These are phyloP conservation scores for Arthroderma uncinatum DNA, from an alignment of 2,329 filamentous ascomycete species.

Conservation along the genomic window DNA sequence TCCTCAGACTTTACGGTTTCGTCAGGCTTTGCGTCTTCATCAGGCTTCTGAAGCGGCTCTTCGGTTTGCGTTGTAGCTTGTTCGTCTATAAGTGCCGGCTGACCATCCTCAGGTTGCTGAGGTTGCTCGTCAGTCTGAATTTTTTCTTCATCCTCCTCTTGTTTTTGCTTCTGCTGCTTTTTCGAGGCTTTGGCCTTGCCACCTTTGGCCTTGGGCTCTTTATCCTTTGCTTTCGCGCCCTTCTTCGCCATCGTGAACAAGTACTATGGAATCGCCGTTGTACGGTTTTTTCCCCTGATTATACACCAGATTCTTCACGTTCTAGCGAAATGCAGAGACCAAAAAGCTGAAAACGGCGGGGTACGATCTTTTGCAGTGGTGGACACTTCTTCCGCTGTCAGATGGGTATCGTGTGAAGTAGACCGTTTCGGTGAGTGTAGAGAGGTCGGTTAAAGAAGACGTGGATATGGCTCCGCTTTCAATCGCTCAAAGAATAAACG, in stretches of 20 bases:
- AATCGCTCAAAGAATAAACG: not conserved
- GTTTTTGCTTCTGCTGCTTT: constrained; percentile 9
- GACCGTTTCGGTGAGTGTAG: not conserved
- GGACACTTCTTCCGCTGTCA: not conserved
- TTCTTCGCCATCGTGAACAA: constrained; percentile 11
- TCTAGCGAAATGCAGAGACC: not conserved
- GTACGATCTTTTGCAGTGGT: not conserved
- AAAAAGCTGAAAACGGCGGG: not conserved
- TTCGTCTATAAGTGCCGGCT: constrained; percentile 2
- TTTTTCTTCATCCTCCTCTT: constrained; percentile 6
- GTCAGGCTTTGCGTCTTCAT: not conserved
- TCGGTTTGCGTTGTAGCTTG: constrained; percentile 6
- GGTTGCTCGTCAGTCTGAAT: not conserved
- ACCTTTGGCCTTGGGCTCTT: constrained; percentile 12
- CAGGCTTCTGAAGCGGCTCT: too few relatives aligned
- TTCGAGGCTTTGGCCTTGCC: constrained; percentile 12
- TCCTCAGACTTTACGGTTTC: not conserved
- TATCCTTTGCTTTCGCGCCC: constrained; percentile 9
- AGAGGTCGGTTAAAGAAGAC: not conserved
- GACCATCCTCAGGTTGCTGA: not conserved
- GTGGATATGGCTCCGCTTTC: not conserved
- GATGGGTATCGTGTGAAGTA: not conserved
- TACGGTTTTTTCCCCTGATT: not conserved
- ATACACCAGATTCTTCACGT: not conserved
- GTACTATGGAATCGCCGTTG: not conserved